Base-by-base conservation (phyloP, 2,329 filamentous ascomycete genomes). In the Exserohilum rostratum region DNA sequence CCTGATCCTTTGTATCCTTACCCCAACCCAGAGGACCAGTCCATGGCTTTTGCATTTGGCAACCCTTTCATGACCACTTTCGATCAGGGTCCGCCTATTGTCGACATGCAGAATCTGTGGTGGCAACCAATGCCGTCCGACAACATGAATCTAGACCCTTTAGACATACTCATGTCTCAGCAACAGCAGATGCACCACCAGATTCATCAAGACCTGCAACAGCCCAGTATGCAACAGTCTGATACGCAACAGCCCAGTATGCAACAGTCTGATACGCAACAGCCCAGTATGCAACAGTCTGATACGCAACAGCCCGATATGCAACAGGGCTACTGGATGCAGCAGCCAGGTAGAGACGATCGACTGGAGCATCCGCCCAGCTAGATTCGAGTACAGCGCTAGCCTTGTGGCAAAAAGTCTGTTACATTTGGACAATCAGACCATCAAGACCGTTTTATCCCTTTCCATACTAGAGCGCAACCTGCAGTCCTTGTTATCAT, bases 1-100 rank as follows among this genome's bases (percentile, higher is more conserved):
- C 6, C 30, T 10, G 27, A 50, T 11, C 33, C 38, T 6, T n/a
- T 39, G 1, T 34, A 50, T 17, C 22, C 37, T 12, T 52, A 27
- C 9, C 30, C 31, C 15, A 0, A 37, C 13, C 34, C 39, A 3
- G 31, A 17, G 6, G 25, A 44, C 6, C 45, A 46, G 11, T 37
- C 42, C 15, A 39, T 18, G 17, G 11, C 39, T 50, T 53, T 43
- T 15, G 38, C 38, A 2, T 66, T 63, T n/a, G 64, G 62, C 7
- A 62, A 66, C 29, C 65, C 65, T 0, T 68, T 68, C 18, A 27
- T 60, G n/a, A 68, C 63, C 2, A 60, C 17, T 25, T 67, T 62
- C 34, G 65, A 69, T 27, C 62, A 69, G 43, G 49, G 52, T 3
- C 50, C 49, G 2, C 59, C 62, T 1, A 31, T 62, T 6, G 35